Conservation (phyloP, 192 early-diverging fungal species). For the Kickxella alabastrina region DNA sequence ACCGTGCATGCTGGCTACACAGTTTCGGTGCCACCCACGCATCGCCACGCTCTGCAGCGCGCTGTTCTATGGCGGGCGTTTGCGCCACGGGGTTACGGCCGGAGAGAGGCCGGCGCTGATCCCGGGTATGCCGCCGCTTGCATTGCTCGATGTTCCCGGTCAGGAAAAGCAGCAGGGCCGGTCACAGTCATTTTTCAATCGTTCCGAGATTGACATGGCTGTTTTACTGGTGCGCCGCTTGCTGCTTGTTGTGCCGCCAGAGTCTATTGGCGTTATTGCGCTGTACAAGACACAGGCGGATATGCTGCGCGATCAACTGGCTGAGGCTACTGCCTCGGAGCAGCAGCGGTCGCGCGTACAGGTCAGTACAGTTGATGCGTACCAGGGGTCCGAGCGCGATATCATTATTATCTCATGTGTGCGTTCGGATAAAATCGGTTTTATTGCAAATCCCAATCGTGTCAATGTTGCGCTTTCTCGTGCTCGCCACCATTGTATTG, state of each 20-base stretch:
- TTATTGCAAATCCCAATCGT: conserved; percentile 50
- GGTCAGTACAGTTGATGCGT: conserved; percentile 56
- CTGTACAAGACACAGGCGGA: conserved; percentile 45
- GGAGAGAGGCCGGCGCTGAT: conserved; percentile 29
- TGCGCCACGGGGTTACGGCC: conserved; percentile 33
- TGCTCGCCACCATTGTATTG: conserved; percentile 44
- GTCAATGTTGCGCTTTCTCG: conserved; percentile 56
- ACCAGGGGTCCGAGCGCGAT: conserved; percentile 56
- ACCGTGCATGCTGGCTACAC: conserved; percentile 39
- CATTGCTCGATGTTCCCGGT: conserved; percentile 43
- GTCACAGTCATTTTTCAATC: conserved; percentile 52
- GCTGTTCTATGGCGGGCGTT: conserved; percentile 40
- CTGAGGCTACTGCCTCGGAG: conserved; percentile 3
- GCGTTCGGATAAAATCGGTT: conserved; percentile 48
- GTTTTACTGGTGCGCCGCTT: conserved; percentile 26
- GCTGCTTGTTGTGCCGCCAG: conserved; percentile 14
- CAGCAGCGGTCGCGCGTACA: conserved; percentile 29
- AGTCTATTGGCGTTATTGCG: conserved; percentile 47
- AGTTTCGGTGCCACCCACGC: conserved; percentile 54
- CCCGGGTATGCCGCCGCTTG: conserved; percentile 31
- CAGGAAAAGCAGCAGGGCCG: conserved; percentile 40
- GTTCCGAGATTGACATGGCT: conserved; percentile 36
- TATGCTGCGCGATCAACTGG: conserved; percentile 39
- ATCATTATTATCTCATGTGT: conserved; percentile 54
- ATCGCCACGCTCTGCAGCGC: conserved; percentile 48